Conservation (phyloP, 768 basidiomycete genomes). For the Lactarius sp. region DNA sequence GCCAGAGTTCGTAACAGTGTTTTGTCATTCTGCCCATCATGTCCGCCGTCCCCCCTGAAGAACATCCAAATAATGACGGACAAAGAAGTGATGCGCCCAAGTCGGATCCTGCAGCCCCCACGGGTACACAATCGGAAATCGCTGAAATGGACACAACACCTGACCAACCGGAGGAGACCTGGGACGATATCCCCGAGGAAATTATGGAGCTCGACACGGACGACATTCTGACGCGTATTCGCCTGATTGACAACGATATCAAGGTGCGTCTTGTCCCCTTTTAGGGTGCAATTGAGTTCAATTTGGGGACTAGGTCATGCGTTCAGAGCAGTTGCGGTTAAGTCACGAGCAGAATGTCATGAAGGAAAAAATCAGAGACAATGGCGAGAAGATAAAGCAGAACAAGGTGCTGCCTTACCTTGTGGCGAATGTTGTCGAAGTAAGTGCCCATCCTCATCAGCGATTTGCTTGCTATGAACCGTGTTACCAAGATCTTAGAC, state of each 20-base stretch:
- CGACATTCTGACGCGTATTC: conserved; percentile 82
- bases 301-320: conserved; percentile 72
- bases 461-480: neutral
- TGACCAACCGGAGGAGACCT: conserved; percentile 72
- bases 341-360: conserved; percentile 94
- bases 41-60: conserved; percentile 19
- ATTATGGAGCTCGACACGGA: conserved; percentile 74
- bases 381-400: conserved; percentile 97
- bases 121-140: conserved; percentile 31
- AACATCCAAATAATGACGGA: conserved; percentile 14
- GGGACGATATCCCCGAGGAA: conserved; percentile 90
- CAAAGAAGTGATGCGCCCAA: conserved; percentile 38
- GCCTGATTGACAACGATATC: conserved; percentile 95
- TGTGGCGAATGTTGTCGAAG: conserved; percentile 97
- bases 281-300: neutral
- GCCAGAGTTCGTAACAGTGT: neutral
- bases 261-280: conserved; percentile 49
- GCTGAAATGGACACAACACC: conserved; percentile 68
- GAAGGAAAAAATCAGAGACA: conserved; percentile 98
- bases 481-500: conserved; percentile 67
- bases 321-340: conserved; percentile 86
- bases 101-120: conserved; percentile 37
- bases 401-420: conserved; percentile 98
- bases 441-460: conserved; percentile 34
- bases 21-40: conserved; percentile 6